These are phyloP conservation scores for Cetraspora pellucida DNA, from an alignment of 192 early-diverging fungal species.

Conservation along the genomic window DNA sequence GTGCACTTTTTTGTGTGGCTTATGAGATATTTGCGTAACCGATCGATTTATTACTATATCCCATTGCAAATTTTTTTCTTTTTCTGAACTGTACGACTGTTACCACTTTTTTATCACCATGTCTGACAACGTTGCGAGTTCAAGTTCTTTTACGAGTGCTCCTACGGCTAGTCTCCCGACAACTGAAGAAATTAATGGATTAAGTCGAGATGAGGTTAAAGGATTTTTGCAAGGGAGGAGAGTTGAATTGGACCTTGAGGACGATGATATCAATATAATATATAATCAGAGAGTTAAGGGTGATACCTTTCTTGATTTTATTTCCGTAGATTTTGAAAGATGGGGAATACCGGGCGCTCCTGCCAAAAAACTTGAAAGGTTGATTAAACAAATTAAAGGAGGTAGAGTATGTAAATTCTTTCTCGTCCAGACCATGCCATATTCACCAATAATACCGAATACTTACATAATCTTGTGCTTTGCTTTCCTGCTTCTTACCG, in stretches of 20 bases:
- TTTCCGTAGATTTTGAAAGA: background rate
- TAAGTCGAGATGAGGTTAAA: conserved; percentile 21
- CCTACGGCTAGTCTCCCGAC: conserved; percentile 4
- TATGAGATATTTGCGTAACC: too few relatives aligned
- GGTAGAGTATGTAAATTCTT: background rate
- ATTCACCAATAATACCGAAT: background rate
- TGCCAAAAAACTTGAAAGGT: background rate
- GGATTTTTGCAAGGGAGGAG: conserved; percentile 19
- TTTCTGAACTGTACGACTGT: too few relatives aligned
- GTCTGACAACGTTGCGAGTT: too few relatives aligned
- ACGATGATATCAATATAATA: conserved; percentile 10
- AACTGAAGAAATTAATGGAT: background rate
- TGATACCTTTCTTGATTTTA: background rate
- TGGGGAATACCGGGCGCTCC: conserved; percentile 22
- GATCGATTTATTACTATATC: too few relatives aligned
- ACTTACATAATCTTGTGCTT: background rate
- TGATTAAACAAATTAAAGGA: conserved; percentile 20
- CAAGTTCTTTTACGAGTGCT: too few relatives aligned
- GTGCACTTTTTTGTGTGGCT: too few relatives aligned
- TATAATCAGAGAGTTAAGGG: conserved; percentile 17
- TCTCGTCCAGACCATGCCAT: background rate
- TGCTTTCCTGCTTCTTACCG: background rate
- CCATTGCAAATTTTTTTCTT: too few relatives aligned
- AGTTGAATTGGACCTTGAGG: conserved; percentile 20
- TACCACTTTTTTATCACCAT: too few relatives aligned